Evolutionary conservation across 2,329 filamentous ascomycete genomes (phyloP), one percentile per base, ranked within the genome.

Genomic region (Sarocladium strictum): DNA sequence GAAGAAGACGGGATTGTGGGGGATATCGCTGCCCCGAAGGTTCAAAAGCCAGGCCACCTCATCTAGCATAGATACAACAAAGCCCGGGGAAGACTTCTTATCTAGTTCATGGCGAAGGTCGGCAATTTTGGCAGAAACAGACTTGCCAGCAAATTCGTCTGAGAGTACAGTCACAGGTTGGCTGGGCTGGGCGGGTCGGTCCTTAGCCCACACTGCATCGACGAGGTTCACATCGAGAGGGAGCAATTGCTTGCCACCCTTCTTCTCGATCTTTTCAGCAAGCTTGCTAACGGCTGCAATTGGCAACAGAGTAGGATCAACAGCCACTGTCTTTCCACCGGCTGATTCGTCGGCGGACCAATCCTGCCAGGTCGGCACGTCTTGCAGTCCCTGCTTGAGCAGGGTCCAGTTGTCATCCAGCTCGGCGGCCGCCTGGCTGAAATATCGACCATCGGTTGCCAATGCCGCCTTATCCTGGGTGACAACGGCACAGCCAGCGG

Each of bases 1-100:
- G 72, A 97, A 97, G 76, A 99, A 97, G 51, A 99, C 94, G 0
- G 94, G 94, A 67, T 99, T 99, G 75, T 94, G 99, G 0, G 91
- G 90, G 60, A 99, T 97, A 67, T 97, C 94, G 68, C 81, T 94
- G 62, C 94, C 94, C 62, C 94, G 85, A 50, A 99, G 75, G 71
- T 99, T 99, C 76, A 97, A 97, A n/a, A 99, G 79, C 94, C 94
- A 99, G 11, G 94, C 94, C 63, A 97, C 84, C 71, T 99, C 94
- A 64, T 99, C 94, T 41, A 99, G 82, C 85, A 95, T 92, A 5
- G 92, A 97, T 45, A 97, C 83, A 50, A 97, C 84, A 62, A 97
- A 90, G 1, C 90, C 93, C 17, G 86, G 81, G 5, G 85, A 87
- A 66, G 94, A 94, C 73, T 89, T 95, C 77, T 94, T 96, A 58